phyloP scores from a whole-genome alignment of 208 protist species.

The Leishmania martiniquensis region DNA sequence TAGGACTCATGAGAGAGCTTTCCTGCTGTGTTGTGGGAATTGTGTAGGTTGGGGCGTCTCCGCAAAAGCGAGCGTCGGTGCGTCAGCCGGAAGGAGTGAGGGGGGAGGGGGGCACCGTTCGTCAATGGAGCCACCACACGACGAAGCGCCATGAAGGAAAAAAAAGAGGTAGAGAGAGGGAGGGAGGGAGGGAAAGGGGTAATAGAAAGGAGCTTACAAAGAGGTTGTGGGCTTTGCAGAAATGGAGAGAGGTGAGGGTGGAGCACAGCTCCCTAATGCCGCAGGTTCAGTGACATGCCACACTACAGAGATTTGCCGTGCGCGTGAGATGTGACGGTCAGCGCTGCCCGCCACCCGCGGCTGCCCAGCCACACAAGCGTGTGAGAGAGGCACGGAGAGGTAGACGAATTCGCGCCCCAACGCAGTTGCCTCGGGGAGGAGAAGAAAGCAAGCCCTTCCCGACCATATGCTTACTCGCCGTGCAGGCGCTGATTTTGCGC shows the following conservation, averaged over 20 bases:
- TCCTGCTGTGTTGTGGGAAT: neutral
- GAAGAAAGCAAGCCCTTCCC: neutral
- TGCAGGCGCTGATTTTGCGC: neutral
- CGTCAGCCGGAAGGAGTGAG: neutral
- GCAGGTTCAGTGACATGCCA: too few species aligned
- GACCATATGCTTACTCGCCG: neutral
- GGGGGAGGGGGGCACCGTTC: neutral
- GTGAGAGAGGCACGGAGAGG: neutral
- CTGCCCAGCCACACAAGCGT: neutral
- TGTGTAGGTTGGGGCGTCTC: neutral
- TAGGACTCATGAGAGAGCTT: neutral
- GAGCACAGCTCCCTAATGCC: too few species aligned
- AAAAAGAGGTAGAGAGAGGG: neutral
- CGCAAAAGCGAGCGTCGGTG: neutral
- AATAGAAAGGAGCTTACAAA: too few species aligned
- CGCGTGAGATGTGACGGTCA: neutral
- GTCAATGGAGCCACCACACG: neutral
- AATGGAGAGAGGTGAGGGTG: too few species aligned
- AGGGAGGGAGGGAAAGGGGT: neutral
- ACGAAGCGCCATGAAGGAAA: neutral
- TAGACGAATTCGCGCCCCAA: neutral
- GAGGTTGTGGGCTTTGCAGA: too few species aligned
- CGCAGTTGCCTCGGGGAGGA: neutral
- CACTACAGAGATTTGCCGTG: neutral
- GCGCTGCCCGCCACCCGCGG: neutral